Evolutionary conservation across 2,329 filamentous ascomycete species (phyloP).

Genomic region (Trichophaea hybrida): DNA sequence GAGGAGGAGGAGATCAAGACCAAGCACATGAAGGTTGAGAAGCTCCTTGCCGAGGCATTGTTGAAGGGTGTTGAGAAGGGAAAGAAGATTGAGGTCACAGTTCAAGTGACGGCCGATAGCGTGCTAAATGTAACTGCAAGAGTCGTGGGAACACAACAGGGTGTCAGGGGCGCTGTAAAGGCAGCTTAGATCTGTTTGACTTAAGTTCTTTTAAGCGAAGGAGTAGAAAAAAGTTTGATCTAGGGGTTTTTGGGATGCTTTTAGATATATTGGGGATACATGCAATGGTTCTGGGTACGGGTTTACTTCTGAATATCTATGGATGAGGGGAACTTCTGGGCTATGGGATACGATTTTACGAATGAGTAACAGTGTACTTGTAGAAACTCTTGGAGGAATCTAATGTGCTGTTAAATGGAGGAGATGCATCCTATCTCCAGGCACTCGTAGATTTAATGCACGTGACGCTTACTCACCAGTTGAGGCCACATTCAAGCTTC

Average conservation of each 20-base stretch:
- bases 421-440: neutral
- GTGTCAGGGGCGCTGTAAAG: constrained; percentile 45
- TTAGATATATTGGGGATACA: too few relatives aligned
- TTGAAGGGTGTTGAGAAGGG: constrained; percentile 74
- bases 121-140: constrained; percentile 65
- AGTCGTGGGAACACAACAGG: constrained; percentile 76
- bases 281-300: too few relatives aligned
- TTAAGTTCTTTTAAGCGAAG: neutral
- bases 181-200: neutral
- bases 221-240: neutral
- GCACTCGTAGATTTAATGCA: neutral
- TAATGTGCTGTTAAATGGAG: too few relatives aligned
- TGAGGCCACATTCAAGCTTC: constrained; percentile 4
- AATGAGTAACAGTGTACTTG: too few relatives aligned
- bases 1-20: constrained; percentile 78
- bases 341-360: too few relatives aligned
- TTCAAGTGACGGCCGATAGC: constrained; percentile 73
- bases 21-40: constrained; percentile 82
- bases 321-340: neutral
- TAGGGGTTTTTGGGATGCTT: too few relatives aligned
- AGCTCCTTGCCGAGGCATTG: constrained; percentile 68
- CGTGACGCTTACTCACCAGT: neutral
- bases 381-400: too few relatives aligned
- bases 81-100: constrained; percentile 81
- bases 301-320: too few relatives aligned